Conservation (phyloP, 2,329 filamentous ascomycete genomes). For the Emmonsiellopsis sp. region DNA sequence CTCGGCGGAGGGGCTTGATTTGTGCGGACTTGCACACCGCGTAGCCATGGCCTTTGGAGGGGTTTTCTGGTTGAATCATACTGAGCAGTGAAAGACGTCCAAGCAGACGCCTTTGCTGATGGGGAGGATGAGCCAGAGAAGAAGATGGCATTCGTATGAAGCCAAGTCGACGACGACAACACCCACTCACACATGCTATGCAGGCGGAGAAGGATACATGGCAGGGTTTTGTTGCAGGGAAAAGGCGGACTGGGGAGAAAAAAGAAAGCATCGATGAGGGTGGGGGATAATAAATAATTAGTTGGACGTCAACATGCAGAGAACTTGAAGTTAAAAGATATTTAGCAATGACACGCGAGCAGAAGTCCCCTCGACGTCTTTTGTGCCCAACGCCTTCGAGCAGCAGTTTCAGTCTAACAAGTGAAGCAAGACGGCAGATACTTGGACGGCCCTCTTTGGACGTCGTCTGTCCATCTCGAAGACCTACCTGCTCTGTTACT, state of each 20-base stretch:
- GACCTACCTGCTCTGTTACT: background rate
- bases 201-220: background rate
- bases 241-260: background rate
- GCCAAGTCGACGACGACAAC: background rate
- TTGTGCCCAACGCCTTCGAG: conserved; percentile 1
- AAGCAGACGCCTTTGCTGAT: background rate
- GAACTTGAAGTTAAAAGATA: background rate
- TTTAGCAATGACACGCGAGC: background rate
- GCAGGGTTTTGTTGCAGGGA: background rate
- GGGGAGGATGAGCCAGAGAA: background rate
- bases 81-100: background rate
- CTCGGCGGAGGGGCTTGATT: background rate
- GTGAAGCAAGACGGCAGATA: conserved; percentile 3
- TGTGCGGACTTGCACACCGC: background rate
- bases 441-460: conserved; percentile 4
- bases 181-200: background rate
- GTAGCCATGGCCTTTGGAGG: background rate
- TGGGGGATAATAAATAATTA: background rate
- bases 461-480: background rate
- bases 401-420: conserved; percentile 1
- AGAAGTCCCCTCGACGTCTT: background rate
- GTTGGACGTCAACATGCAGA: too few species aligned
- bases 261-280: background rate
- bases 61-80: background rate
- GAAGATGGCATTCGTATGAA: background rate